Base-by-base conservation (phyloP, 345 rosid genomes). In the Eucalyptus pauciflora region DNA sequence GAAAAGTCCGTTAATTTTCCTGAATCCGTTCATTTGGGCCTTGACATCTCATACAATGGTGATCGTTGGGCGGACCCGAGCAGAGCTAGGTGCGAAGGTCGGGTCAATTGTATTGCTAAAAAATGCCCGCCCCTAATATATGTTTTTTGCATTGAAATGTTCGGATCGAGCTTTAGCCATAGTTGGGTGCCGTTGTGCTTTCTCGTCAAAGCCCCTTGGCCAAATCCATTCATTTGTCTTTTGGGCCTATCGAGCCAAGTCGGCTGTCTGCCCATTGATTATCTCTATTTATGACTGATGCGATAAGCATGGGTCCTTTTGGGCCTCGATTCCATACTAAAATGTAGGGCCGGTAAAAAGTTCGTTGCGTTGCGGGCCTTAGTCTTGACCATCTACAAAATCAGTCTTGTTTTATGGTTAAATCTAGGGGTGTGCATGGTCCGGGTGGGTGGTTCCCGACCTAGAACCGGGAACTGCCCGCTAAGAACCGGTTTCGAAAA, bases 391-490 rank as follows among this genome's bases (percentile, higher is more conserved):
- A 62, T 1, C 31, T 12, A 29, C 31, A 62, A 27, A 27, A 33
- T 33, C 33, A 37, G 64, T 58, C 64, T 13, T 2, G 14, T 58
- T 58, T 10, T 25, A 25, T 25, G 3, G n/a, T 25, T 10, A 52
- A 58, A 58, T 58, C 14, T 41, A 41, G 41, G 41, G 41, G 41
- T 41, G 41, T 41, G 41, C 41, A 5, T 41, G 41, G 5, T 41
- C 41, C 41, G 1, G 41, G 41, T 41, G 41, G 41, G 41, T 4
- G 1, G 5, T 5, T 41, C 5, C 5, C 41, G 41, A 41, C 41
- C 41, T 41, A 41, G 1, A 41, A 41, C 41, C 5, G 41, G 41
- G 5, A 41, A 1, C 5, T 1, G 1, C 41, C 41, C 4, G 4
- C 41, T 37, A 37, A 37, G 41, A 41, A 41, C 41, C 41, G 41